Base-by-base conservation (phyloP, 768 basidiomycete species). In the Lactarius evosmus region DNA sequence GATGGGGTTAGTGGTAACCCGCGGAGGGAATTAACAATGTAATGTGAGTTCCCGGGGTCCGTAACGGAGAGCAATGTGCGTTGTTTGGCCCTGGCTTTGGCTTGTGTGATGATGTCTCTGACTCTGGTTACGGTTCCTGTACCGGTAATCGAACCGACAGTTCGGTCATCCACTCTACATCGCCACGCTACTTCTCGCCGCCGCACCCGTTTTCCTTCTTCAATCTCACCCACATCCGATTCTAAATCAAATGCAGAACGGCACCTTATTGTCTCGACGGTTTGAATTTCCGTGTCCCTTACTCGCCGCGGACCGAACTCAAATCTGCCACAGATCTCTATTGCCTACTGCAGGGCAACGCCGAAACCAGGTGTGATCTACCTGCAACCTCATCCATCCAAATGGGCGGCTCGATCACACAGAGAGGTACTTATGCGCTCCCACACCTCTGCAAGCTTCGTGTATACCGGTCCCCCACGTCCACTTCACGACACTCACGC, bases 371-470 rank as follows among this genome's bases (percentile, higher is more conserved):
- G 49, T 52, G 64, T 57, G 64, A 65, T 65, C 59, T 61, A 61
- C 64, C 49, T 56, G 49, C 54, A 56, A n/a, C 17, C 32, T 44
- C 55, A 44, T 56, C 50, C 58, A 53, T 38, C 63, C 59, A 65
- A 65, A 65, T 61, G 55, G 63, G 63, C 58, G 63, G 58, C 58
- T 65, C 50, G 59, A 60, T 60, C 63, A 64, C 12, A 33, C 38
- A 27, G 40, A 40, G 59, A 51, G 22, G 54, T 65, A 65, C 64
- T 65, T 65, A 65, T 65, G 59, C 17, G 11, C 54, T 49, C 54
- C 54, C 60, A 65, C 64, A 52, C 59, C 64, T 52, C 17, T 57
- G 46, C 38, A 25, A 52, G 19, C 22, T 65, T 61, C 19, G 16
- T 61, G n/a, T 57, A 17, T 61, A 32, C 64, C 64, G 19, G 54